phyloP scores from a whole-genome alignment of 2,329 filamentous ascomycete species.

The Fusarium subglutinans region DNA sequence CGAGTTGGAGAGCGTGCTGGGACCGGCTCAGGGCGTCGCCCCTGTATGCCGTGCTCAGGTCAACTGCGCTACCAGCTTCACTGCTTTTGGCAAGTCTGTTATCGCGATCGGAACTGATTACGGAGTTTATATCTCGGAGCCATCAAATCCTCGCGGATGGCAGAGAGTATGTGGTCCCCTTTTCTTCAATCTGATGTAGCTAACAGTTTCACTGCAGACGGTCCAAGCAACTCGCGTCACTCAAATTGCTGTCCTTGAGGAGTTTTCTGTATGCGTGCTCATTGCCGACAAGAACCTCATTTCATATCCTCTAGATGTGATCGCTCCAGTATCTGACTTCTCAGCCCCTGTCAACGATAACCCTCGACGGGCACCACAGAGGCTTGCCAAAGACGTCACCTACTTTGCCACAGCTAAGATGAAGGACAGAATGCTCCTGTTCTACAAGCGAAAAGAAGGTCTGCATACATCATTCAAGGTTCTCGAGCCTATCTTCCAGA shows the following conservation, averaged over 20 bases:
- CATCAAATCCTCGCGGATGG: conserved; percentile 91
- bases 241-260: conserved; percentile 93
- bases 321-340: conserved; percentile 72
- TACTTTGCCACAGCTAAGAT: conserved; percentile 97
- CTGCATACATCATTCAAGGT: conserved; percentile 96
- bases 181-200: not conserved
- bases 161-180: conserved; percentile 70
- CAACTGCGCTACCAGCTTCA: conserved; percentile 93
- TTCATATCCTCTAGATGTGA: conserved; percentile 90
- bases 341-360: conserved; percentile 74
- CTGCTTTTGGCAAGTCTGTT: conserved; percentile 83
- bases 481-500: conserved; percentile 93
- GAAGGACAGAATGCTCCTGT: conserved; percentile 94
- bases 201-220: conserved; percentile 61
- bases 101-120: conserved; percentile 95
- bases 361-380: conserved; percentile 86
- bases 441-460: conserved; percentile 96
- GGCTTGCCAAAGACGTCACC: conserved; percentile 89
- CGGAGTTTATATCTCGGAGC: conserved; percentile 90
- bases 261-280: conserved; percentile 91
- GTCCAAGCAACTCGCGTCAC: conserved; percentile 82
- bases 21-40: conserved; percentile 72
- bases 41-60: conserved; percentile 87
- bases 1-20: conserved; percentile 84
- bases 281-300: conserved; percentile 92